Conservation (phyloP, 352 stramenopile species). For the Phytopythium helicoides region DNA sequence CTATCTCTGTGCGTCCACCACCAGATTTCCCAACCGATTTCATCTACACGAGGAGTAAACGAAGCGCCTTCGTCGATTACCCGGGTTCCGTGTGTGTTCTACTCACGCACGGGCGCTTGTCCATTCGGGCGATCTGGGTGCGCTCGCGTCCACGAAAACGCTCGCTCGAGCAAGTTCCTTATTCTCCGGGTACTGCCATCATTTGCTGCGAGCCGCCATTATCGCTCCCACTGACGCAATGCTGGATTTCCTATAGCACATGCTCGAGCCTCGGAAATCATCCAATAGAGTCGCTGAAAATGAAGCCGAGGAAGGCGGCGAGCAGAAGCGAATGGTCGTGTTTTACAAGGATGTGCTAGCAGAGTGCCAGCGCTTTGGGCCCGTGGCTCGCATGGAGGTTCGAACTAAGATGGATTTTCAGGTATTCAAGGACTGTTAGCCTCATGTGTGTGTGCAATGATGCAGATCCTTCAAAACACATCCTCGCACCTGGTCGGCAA, state of each 20-base stretch:
- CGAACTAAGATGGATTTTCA: no score
- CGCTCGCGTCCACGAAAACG: constrained; percentile 5
- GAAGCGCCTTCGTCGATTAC: not conserved
- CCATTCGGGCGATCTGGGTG: constrained; percentile 14
- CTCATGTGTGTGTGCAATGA: no score
- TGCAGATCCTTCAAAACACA: constrained; percentile 23
- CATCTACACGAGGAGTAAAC: no score
- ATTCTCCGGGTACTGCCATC: constrained; percentile 12
- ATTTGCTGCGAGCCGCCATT: not conserved
- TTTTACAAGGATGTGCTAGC: constrained; percentile 14
- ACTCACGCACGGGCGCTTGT: constrained; percentile 19
- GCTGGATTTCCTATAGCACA: constrained; percentile 1
- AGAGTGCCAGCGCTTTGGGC: constrained; percentile 9
- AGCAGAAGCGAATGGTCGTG: not conserved
- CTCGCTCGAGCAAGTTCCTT: constrained; percentile 11
- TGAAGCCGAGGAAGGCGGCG: not conserved
- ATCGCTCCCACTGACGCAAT: not conserved
- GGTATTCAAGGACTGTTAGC: not conserved
- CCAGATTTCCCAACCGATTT: no score
- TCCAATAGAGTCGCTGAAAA: no score
- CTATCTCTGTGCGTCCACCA: no score
- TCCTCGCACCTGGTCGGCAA: constrained; percentile 19
- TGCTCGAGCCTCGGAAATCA: constrained; percentile 1
- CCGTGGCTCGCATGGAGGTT: constrained; percentile 18
- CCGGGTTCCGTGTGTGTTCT: constrained; percentile 12